These are phyloP conservation scores for Penicillium sp. DNA, from an alignment of 2,329 filamentous ascomycete genomes.

Conservation along the genomic window DNA sequence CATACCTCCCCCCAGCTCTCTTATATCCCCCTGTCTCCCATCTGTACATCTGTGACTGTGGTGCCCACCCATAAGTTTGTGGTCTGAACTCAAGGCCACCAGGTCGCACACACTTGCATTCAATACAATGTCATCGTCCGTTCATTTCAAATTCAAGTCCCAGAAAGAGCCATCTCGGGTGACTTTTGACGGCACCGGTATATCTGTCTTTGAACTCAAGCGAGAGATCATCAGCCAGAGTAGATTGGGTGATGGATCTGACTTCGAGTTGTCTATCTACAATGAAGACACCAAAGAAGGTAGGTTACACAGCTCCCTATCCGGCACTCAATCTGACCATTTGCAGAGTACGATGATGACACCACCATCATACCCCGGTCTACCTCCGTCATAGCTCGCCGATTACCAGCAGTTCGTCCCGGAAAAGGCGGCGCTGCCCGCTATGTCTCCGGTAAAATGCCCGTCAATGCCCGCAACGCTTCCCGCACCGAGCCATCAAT, in stretches of 20 bases:
- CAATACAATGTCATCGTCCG: slow-evolving; percentile 82
- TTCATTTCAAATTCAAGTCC: slow-evolving; percentile 99
- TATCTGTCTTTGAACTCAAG: slow-evolving; percentile 98
- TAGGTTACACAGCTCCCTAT: slow-evolving; percentile 46
- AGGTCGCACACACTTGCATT: slow-evolving; percentile 32
- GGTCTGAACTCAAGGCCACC: slow-evolving; percentile 28
- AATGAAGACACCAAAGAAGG: slow-evolving; percentile 88
- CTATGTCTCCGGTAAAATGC: slow-evolving; percentile 96
- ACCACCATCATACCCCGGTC: slow-evolving; percentile 95
- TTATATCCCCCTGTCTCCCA: slow-evolving; percentile 2
- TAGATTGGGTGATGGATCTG: slow-evolving; percentile 88
- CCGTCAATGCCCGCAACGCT: slow-evolving; percentile 78
- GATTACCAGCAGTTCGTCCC: slow-evolving; percentile 77
- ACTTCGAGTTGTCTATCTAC: slow-evolving; percentile 94
- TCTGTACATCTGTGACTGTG: slow-evolving; percentile 16
- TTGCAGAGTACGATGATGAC: slow-evolving; percentile 89
- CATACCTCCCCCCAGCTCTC: neutral
- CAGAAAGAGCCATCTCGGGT: slow-evolving; percentile 93
- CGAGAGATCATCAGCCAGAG: slow-evolving; percentile 96
- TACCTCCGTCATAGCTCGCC: slow-evolving; percentile 85
- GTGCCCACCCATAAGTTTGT: slow-evolving; percentile 22
- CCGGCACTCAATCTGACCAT: slow-evolving; percentile 26
- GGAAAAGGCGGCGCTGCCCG: slow-evolving; percentile 88
- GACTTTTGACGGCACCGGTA: slow-evolving; percentile 94
- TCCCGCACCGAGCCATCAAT: slow-evolving; percentile 61